These are phyloP conservation scores for Ceratobasidium papillatum DNA, from an alignment of 1,284 basidiomycete species.

Conservation along the genomic window DNA sequence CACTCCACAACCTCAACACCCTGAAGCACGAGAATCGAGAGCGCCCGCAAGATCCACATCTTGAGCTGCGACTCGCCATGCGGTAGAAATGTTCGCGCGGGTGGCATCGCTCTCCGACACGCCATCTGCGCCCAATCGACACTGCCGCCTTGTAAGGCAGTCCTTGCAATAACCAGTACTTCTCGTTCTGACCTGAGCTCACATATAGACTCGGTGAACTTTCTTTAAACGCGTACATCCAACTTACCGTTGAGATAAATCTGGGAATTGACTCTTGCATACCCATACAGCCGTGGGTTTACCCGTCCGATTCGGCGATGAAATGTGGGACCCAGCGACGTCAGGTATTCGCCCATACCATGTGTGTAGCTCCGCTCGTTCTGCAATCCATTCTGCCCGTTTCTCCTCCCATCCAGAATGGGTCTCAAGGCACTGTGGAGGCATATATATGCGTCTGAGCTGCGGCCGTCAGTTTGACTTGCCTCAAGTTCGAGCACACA, in stretches of 20 bases:
- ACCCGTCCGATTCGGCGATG: slow-evolving; percentile 23
- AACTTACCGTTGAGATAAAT: slow-evolving; percentile 34
- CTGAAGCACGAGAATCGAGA: slow-evolving; percentile 31
- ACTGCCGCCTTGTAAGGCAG: slow-evolving; percentile 34
- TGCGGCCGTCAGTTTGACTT: slow-evolving; percentile 35
- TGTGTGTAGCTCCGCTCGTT: slow-evolving; percentile 16
- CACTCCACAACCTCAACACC: slow-evolving; percentile 37
- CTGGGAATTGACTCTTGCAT: slow-evolving; percentile 29
- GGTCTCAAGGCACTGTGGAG: slow-evolving; percentile 34
- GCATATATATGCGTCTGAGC: slow-evolving; percentile 42
- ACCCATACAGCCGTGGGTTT: slow-evolving; percentile 35
- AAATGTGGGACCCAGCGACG: slow-evolving; percentile 30
- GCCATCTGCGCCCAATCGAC: slow-evolving; percentile 37
- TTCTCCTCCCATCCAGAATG: slow-evolving; percentile 38
- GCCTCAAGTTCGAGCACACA: not conserved
- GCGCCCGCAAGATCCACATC: slow-evolving; percentile 39
- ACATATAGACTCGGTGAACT: not conserved
- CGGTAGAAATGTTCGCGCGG: slow-evolving; percentile 26
- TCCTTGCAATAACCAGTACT: slow-evolving; percentile 38
- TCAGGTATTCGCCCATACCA: slow-evolving; percentile 39
- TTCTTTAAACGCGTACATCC: not conserved
- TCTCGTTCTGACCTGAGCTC: slow-evolving; percentile 31
- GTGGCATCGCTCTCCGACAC: slow-evolving; percentile 38
- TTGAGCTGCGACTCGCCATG: slow-evolving; percentile 38
- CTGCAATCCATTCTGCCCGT: slow-evolving; percentile 36